A percentile compares a stretch with the other conserved stretches of the same genome.
Evolutionary conservation across 1,284 basidiomycete species (phyloP).

Genomic region (Veloporphyrellus conicus): DNA sequence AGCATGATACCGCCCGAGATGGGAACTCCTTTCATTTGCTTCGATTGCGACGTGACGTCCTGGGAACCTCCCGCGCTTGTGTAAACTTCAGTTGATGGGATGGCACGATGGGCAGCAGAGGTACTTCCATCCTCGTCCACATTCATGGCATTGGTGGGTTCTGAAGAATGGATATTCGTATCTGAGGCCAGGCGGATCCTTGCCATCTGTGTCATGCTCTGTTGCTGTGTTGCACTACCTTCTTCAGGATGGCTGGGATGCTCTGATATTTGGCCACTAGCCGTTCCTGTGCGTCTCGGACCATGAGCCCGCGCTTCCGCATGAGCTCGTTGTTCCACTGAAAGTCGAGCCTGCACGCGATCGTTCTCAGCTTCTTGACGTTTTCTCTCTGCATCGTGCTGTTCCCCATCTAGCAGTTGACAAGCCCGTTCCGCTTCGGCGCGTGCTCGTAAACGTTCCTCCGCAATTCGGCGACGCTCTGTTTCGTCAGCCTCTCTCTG

Average conservation of each 20-base stretch:
- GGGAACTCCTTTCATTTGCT: conserved; percentile 4
- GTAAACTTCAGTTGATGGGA: conserved; percentile 2
- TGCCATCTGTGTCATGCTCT: conserved; percentile 1
- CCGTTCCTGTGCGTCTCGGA: background rate
- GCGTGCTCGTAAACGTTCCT: conserved; percentile 16
- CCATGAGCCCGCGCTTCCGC: conserved; percentile 9
- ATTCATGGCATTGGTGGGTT: background rate
- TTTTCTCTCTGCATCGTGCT: conserved; percentile 8
- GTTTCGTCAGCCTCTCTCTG: conserved; percentile 16
- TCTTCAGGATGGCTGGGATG: conserved; percentile 1
- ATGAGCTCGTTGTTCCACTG: conserved; percentile 10
- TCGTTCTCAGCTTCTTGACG: conserved; percentile 5
- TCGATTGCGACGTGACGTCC: conserved; percentile 1
- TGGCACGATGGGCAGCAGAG: background rate
- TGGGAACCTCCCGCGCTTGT: background rate
- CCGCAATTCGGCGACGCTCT: conserved; percentile 11
- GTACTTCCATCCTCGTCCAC: conserved; percentile 5
- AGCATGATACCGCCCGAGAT: conserved; percentile 20
- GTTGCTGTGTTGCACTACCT: conserved; percentile 7
- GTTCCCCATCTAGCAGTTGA: conserved; percentile 6
- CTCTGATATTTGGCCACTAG: background rate
- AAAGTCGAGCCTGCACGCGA: conserved; percentile 5
- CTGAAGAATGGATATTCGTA: background rate
- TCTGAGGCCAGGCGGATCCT: conserved; percentile 1
- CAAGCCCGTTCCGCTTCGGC: conserved; percentile 10